Evolutionary conservation across 169 alveolate species (phyloP).

Genomic region (Plasmodium berghei): DNA sequence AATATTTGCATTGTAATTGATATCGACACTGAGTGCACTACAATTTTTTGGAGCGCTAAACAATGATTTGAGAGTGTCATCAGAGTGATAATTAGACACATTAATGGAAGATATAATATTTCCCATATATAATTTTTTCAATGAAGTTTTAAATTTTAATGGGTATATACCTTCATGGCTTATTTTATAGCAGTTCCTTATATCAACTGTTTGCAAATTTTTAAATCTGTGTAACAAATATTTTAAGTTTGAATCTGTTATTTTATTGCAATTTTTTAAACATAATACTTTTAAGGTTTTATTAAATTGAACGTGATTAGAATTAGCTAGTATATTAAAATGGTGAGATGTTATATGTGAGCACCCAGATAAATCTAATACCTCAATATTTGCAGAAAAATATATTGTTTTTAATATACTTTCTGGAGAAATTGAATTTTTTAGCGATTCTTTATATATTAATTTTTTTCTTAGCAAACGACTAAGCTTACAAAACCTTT

Average conservation of each 20-base stretch:
- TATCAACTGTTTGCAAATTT: conserved; percentile 21
- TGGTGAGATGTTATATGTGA: conserved; percentile 65
- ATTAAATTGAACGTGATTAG: conserved; percentile 38
- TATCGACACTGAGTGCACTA: background rate
- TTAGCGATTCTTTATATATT: conserved; percentile 48
- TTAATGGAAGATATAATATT: conserved; percentile 17
- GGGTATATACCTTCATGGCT: conserved; percentile 64
- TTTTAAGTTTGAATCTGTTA: conserved; percentile 59
- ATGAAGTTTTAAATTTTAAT: conserved; percentile 16
- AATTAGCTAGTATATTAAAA: conserved; percentile 44
- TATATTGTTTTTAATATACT: conserved; percentile 59
- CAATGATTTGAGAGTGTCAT: conserved; percentile 25
- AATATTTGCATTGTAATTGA: background rate
- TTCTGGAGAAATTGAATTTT: conserved; percentile 65
- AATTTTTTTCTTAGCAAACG: conserved; percentile 31
- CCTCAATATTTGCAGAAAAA: conserved; percentile 16
- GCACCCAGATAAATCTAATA: conserved; percentile 62
- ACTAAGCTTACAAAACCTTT: conserved; percentile 24
- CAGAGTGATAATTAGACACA: conserved; percentile 41
- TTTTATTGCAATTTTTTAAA: conserved; percentile 39
- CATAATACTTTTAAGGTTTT: conserved; percentile 27
- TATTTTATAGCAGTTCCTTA: conserved; percentile 65
- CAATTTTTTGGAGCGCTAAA: background rate
- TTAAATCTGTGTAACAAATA: conserved; percentile 39
- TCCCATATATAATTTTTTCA: conserved; percentile 47